phyloP scores from a whole-genome alignment of 768 basidiomycete species.

The Infundibulicybe gibba region DNA sequence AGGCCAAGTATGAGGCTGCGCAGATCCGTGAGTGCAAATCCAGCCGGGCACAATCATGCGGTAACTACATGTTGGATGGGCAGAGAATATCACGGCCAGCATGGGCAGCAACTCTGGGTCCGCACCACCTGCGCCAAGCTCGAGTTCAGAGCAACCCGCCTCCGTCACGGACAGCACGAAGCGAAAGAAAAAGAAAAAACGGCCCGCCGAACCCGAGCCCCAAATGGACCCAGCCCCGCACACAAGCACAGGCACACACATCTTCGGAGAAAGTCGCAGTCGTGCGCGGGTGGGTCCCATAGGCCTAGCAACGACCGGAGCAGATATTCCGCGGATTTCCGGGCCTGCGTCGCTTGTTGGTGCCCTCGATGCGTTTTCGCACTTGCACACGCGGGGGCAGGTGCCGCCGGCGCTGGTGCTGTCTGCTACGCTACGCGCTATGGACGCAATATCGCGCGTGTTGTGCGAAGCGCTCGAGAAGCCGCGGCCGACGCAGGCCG shows the following conservation, averaged over 20 bases:
- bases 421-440: conserved; percentile 22
- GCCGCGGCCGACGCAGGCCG: neutral
- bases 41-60: too few species aligned
- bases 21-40: conserved; percentile 37
- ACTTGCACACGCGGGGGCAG: conserved; percentile 17
- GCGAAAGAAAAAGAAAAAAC: conserved; percentile 14
- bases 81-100: neutral
- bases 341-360: conserved; percentile 19
- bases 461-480: conserved; percentile 6
- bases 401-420: conserved; percentile 20
- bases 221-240: too few species aligned
- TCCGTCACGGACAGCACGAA: conserved; percentile 7
- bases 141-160: conserved; percentile 8
- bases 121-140: conserved; percentile 7
- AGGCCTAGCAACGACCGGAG: too few species aligned
- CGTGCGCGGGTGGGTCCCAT: too few species aligned
- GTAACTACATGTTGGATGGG: too few species aligned
- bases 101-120: conserved; percentile 10
- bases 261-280: too few species aligned
- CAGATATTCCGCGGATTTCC: conserved; percentile 3
- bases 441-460: conserved; percentile 21
- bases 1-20: conserved; percentile 35
- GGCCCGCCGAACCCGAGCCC: neutral
- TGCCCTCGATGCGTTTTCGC: conserved; percentile 23
- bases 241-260: too few species aligned